Conservation (phyloP, 106 monocot genomes). For the Dendrobium huoshanense region DNA sequence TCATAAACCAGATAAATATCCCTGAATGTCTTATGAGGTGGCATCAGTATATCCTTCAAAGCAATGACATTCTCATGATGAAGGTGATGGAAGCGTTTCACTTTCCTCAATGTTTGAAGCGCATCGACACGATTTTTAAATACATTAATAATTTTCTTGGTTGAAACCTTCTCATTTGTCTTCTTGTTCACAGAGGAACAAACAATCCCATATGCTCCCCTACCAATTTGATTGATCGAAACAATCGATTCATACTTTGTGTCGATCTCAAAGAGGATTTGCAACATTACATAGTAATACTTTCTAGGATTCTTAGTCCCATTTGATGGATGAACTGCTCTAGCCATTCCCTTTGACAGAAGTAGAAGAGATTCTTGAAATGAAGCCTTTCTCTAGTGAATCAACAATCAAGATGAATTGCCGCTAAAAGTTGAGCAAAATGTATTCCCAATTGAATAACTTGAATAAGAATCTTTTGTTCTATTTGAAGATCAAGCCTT, state of each 20-base stretch:
- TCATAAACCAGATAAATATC: constrained; percentile 74
- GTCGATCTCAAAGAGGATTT: constrained; percentile 61
- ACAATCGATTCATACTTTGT: constrained; percentile 63
- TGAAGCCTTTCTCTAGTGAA: too few relatives aligned
- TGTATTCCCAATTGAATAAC: neutral
- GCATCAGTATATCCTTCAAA: constrained; percentile 71
- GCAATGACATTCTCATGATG: constrained; percentile 66
- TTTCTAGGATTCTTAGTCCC: constrained; percentile 40
- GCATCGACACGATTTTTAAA: constrained; percentile 69
- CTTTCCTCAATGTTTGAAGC: constrained; percentile 49
- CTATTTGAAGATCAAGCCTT: neutral
- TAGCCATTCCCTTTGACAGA: constrained; percentile 31
- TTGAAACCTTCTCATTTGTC: constrained; percentile 60
- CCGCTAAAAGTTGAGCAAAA: neutral
- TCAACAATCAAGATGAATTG: neutral
- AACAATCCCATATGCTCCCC: constrained; percentile 64
- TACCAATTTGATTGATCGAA: constrained; percentile 60
- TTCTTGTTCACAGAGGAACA: constrained; percentile 57
- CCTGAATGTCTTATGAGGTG: constrained; percentile 41
- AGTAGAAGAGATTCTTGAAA: neutral
- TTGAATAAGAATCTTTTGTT: neutral
- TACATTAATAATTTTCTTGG: constrained; percentile 55
- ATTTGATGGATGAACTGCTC: constrained; percentile 44
- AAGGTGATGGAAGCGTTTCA: constrained; percentile 53
- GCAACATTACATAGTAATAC: constrained; percentile 61